Evolutionary conservation across 164 flowering plant genomes (phyloP).

Genomic region (grape (Vitis vinifera)): ASM3070453v1 NC_081808.1:21938001-21938500

Average conservation of each 20-base stretch:
- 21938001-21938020: too few relatives aligned
- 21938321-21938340: constrained; percentile 95
- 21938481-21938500: background rate
- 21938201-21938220: too few relatives aligned
- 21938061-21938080: too few relatives aligned
- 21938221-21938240: background rate
- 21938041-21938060: too few relatives aligned
- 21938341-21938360: constrained; percentile 96
- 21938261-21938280: constrained; percentile 52
- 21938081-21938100: too few relatives aligned
- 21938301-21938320: constrained; percentile 93
- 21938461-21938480: constrained; percentile 53
- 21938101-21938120: too few relatives aligned
- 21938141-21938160: too few relatives aligned
- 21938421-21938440: constrained; percentile 91
- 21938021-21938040: too few relatives aligned
- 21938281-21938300: constrained; percentile 94
- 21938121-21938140: too few relatives aligned
- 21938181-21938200: too few relatives aligned
- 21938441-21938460: constrained; percentile 74
- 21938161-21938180: too few relatives aligned
- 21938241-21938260: background rate
- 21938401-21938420: constrained; percentile 85
- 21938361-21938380: constrained; percentile 79
- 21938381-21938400: constrained; percentile 97